Conservation (phyloP, 1,284 basidiomycete genomes). For the Rhodotorula sp. region DNA sequence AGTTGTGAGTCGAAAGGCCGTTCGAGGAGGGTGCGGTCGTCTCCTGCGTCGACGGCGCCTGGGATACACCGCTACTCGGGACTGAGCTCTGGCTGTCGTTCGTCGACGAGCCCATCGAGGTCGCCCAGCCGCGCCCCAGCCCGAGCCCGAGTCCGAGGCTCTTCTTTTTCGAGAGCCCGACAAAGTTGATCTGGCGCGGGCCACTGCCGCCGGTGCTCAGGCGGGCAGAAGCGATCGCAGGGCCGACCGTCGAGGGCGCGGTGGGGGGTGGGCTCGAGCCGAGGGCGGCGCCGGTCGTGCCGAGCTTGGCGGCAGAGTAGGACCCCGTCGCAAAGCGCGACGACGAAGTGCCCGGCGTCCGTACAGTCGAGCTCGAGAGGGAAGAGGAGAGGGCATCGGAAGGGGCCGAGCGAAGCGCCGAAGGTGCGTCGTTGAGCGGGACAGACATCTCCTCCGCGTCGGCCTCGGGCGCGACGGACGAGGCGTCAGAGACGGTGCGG, state of each 20-base stretch:
- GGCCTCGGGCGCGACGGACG: conserved; percentile 43
- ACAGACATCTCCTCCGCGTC: conserved; percentile 28
- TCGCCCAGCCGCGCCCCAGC: conserved; percentile 26
- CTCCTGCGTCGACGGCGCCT: conserved; percentile 2
- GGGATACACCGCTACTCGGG: conserved; percentile 12
- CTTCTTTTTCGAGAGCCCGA: conserved; percentile 44
- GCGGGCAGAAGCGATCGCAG: conserved; percentile 3
- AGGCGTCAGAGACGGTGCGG: conserved; percentile 32
- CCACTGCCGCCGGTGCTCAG: conserved; percentile 26
- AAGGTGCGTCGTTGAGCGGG: conserved; percentile 41
- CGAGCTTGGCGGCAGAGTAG: conserved; percentile 34
- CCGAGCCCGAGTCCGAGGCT: conserved; percentile 41
- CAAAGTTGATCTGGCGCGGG: conserved; percentile 36
- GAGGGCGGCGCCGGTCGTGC: conserved; percentile 15
- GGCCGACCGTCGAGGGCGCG: conserved; percentile 8
- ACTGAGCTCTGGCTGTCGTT: conserved; percentile 28
- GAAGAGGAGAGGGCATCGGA: conserved; percentile 21
- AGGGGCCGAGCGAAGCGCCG: conserved; percentile 18
- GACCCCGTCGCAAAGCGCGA: conserved; percentile 20
- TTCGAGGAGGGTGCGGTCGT: conserved; percentile 2
- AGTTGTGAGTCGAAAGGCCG: neutral
- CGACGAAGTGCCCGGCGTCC: conserved; percentile 19
- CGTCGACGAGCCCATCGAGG: neutral
- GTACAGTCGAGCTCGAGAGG: conserved; percentile 18
- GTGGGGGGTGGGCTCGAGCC: conserved; percentile 28